phyloP scores from a whole-genome alignment of 2,329 filamentous ascomycete genomes.

The Endothia cerciana region DNA sequence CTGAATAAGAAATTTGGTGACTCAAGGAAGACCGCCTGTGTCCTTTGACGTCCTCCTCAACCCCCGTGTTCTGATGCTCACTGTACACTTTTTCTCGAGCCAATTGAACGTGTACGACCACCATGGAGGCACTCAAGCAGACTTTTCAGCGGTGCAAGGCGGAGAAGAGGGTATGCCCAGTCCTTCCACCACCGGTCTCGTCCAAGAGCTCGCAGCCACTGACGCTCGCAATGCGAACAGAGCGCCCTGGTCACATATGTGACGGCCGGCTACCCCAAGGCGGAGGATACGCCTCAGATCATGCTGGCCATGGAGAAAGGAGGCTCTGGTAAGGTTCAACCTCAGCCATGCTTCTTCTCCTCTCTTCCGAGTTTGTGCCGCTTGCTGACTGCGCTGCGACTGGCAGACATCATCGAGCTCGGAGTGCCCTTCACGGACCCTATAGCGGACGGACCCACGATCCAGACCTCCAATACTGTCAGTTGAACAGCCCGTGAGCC shows the following conservation, averaged over 20 bases:
- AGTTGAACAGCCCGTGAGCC: constrained; percentile 35
- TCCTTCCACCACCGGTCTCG: background rate
- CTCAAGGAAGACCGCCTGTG: constrained; percentile 17
- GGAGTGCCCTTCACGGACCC: constrained; percentile 97
- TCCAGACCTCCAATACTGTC: constrained; percentile 92
- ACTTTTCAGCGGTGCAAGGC: constrained; percentile 65
- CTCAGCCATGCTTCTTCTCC: background rate
- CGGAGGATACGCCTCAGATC: constrained; percentile 81
- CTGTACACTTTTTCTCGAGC: constrained; percentile 6
- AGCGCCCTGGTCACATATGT: constrained; percentile 93
- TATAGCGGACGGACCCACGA: constrained; percentile 95
- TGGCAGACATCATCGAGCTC: constrained; percentile 86
- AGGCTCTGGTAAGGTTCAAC: constrained; percentile 70
- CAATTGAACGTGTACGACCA: constrained; percentile 32
- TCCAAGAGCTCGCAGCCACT: constrained; percentile 14
- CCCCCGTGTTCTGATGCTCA: constrained; percentile 8
- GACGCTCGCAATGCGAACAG: constrained; percentile 46
- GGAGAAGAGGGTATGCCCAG: constrained; percentile 56
- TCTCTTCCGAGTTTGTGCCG: background rate
- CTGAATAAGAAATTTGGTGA: constrained; percentile 28
- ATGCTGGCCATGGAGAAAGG: constrained; percentile 90
- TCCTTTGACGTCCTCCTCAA: constrained; percentile 1
- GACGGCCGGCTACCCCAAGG: constrained; percentile 86
- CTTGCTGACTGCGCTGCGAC: constrained; percentile 17
- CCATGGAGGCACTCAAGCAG: constrained; percentile 61